Base-by-base conservation (phyloP, 2,329 filamentous ascomycete genomes). In the Scopulariopsis brevicaulis region DNA sequence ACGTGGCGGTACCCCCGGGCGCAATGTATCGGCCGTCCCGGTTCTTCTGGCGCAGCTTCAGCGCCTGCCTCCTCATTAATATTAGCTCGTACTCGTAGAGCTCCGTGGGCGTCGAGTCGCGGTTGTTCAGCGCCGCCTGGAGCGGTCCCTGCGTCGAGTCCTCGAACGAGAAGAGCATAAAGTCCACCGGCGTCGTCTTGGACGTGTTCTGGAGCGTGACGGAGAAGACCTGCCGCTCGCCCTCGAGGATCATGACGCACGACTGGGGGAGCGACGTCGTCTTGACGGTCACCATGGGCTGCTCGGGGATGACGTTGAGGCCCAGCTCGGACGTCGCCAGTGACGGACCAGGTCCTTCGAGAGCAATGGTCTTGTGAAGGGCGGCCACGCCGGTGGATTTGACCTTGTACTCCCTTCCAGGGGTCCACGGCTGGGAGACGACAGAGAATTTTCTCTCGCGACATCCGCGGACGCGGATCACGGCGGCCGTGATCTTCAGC, bases 201-300 rank as follows among this genome's bases (percentile, higher is more conserved):
- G 90, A 94, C 10, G 83, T 76, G 63, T 99, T 99, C 63, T 87
- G 82, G 15, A 97, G 74, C 0, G 87, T 92, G 18, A 96, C 79
- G 0, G 82, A 86, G 66, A 97, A 95, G 0, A 77, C 76, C 64
- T 85, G 86, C 24, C 81, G 82, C 70, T 99, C 93, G 51, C 94
- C 94, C 72, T 97, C 93, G 6, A 99, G 77, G 12, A 99, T 80
- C 91, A 96, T 96, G 40, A 96, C 75, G 11, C 90, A 89, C 24
- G 88, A 89, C 66, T 96, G 92, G 0, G 87, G 83, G 1, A 96
- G 77, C 14, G 87, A 90, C 3, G 86, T 87, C 8, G 85, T 85
- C 65, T 89, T 86, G 22, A 96, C 79, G 3, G 85, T 74, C 3
- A 97, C 74, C 3, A 89, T 73, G 6, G 94, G 94, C 68, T 96